phyloP scores from a whole-genome alignment of 352 stramenopile species.

The Phytophthora citricola region DNA sequence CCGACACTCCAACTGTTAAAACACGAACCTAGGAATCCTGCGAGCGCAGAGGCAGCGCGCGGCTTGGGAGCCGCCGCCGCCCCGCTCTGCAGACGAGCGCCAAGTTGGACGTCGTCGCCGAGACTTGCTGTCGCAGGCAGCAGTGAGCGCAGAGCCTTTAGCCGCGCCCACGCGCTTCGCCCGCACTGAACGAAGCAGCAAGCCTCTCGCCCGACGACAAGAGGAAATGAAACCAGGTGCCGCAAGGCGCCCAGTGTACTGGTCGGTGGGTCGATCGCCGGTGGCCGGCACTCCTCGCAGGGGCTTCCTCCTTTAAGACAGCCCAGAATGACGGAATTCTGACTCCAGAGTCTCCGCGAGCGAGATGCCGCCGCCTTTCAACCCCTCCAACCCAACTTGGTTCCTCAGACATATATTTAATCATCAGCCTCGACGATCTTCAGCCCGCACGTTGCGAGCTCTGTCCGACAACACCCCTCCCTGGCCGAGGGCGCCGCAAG shows the following conservation, averaged over 20 bases:
- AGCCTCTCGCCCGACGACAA: constrained; percentile 23
- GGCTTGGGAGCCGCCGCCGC: constrained; percentile 28
- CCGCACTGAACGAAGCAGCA: constrained; percentile 29
- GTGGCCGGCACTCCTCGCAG: constrained; percentile 24
- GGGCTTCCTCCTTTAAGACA: constrained; percentile 23
- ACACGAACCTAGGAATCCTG: constrained; percentile 20
- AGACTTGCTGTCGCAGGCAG: constrained; percentile 26
- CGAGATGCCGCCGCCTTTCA: constrained; percentile 22
- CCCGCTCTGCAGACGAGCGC: constrained; percentile 27
- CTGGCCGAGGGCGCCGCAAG: constrained; percentile 36
- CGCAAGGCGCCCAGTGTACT: constrained; percentile 28
- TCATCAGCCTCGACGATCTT: constrained; percentile 9
- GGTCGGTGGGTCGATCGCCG: constrained; percentile 50
- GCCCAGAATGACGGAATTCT: constrained; percentile 54
- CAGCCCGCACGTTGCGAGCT: constrained; percentile 9
- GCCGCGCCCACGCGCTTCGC: constrained; percentile 28
- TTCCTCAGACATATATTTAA: constrained; percentile 33
- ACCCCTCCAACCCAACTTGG: constrained; percentile 38
- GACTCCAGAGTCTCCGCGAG: constrained; percentile 25
- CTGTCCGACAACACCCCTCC: constrained; percentile 39
- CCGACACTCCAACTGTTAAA: constrained; percentile 23
- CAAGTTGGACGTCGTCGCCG: constrained; percentile 36
- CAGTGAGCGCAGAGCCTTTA: constrained; percentile 31
- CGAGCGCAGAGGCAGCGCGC: constrained; percentile 25
- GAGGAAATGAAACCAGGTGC: constrained; percentile 33